A percentile compares a stretch with the other conserved stretches of the same genome.
phyloP scores from a whole-genome alignment of 805 yeast species.

The Sugiyamaella floridensis region DNA sequence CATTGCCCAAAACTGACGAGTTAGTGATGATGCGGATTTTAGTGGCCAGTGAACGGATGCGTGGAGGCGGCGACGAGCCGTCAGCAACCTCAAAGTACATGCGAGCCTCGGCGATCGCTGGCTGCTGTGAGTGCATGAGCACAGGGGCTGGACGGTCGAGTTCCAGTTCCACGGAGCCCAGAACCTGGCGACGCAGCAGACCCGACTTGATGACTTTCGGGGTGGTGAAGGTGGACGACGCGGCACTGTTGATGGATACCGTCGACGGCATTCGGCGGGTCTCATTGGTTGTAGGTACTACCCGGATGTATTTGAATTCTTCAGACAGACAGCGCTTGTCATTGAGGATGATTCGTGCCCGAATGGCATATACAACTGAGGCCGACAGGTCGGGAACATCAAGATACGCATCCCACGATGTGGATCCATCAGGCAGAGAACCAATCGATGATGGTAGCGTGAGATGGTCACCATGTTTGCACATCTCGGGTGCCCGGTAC shows the following conservation, averaged over 20 bases:
- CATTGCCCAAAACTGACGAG: not conserved
- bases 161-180: not conserved
- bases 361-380: not conserved
- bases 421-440: slow-evolving; percentile 1
- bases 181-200: not conserved
- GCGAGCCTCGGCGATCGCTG: not conserved
- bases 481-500: not conserved
- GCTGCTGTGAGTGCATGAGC: not conserved
- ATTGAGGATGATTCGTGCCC: slow-evolving; percentile 3
- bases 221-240: not conserved
- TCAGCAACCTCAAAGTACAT: not conserved
- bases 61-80: not conserved
- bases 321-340: not conserved
- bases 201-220: not conserved
- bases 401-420: not conserved
- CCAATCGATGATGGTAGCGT: slow-evolving; percentile 13
- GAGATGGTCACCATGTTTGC: slow-evolving; percentile 7
- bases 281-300: not conserved
- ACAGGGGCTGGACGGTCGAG: not conserved
- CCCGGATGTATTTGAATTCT: not conserved
- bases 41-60: slow-evolving; percentile 1
- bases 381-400: slow-evolving; percentile 11
- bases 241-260: not conserved
- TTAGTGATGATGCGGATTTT: not conserved
- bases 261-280: not conserved